Conservation (phyloP, 1,284 basidiomycete species). For the Melampsora larici-populina region DNA sequence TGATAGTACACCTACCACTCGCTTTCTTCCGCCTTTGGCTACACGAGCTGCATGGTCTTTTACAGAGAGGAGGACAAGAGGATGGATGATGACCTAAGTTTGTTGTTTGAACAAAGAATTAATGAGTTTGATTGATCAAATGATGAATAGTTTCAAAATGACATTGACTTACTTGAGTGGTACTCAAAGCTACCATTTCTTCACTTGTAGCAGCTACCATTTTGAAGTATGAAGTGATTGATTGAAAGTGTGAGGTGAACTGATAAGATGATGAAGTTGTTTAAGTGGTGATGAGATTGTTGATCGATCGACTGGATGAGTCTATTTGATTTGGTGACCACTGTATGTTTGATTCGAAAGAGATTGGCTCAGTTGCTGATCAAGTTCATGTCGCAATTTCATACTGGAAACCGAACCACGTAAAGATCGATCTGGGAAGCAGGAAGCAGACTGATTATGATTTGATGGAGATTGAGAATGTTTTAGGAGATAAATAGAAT, state of each 20-base stretch:
- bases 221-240: background rate
- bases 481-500: background rate
- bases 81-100: slow-evolving; percentile 67
- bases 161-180: slow-evolving; percentile 20
- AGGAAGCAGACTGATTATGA: background rate
- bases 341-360: background rate
- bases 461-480: background rate
- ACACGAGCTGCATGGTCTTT: slow-evolving; percentile 87
- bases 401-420: background rate
- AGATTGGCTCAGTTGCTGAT: background rate
- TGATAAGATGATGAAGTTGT: too few species aligned
- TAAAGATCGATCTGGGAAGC: too few species aligned
- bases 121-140: background rate
- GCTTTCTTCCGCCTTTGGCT: slow-evolving; percentile 64
- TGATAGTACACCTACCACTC: slow-evolving; percentile 87
- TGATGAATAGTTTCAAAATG: background rate
- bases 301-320: too few species aligned
- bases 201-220: slow-evolving; percentile 42
- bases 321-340: background rate
- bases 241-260: too few species aligned
- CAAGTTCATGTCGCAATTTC: background rate
- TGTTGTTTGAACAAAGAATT: background rate
- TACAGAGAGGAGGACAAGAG: slow-evolving; percentile 83
- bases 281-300: too few species aligned
- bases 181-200: slow-evolving; percentile 37